These are phyloP conservation scores for Rhynchosporium secalis DNA, from an alignment of 2,329 filamentous ascomycete species.

Conservation along the genomic window DNA sequence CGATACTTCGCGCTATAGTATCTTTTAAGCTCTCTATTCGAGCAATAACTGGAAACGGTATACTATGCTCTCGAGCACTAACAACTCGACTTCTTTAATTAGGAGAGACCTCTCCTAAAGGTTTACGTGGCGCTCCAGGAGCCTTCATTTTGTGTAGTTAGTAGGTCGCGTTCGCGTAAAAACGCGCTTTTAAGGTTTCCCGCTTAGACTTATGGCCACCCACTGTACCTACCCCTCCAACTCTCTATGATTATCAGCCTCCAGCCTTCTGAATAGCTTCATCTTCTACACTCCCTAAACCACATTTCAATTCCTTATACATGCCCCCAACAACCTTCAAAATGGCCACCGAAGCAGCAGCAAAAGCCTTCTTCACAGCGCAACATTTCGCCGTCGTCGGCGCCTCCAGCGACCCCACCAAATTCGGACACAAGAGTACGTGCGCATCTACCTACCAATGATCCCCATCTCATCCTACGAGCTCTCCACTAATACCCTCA, in stretches of 20 bases:
- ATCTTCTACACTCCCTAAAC: background rate
- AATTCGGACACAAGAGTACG: slow-evolving; percentile 86
- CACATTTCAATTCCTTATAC: no score
- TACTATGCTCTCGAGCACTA: no score
- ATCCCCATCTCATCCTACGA: background rate
- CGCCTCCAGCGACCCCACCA: slow-evolving; percentile 78
- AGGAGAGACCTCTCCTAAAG: no score
- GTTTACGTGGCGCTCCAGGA: no score
- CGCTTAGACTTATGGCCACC: no score
- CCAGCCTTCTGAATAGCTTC: background rate
- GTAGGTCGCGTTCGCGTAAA: no score
- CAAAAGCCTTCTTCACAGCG: slow-evolving; percentile 77
- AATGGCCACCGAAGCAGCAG: slow-evolving; percentile 68
- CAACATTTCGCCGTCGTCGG: slow-evolving; percentile 85
- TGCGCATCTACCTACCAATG: slow-evolving; percentile 5
- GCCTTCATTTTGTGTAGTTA: no score
- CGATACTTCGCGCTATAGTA: no score
- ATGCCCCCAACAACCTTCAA: background rate
- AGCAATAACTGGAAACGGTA: no score
- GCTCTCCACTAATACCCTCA: slow-evolving; percentile 2
- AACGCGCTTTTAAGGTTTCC: no score
- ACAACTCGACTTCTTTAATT: no score
- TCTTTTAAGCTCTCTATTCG: no score
- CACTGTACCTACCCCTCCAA: background rate
- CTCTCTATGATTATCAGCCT: background rate